A percentile compares a stretch with the other conserved stretches of the same genome.
These are phyloP conservation scores for Xylaria acuta DNA, from an alignment of 495 filamentous ascomycete species.

Conservation along the genomic window DNA sequence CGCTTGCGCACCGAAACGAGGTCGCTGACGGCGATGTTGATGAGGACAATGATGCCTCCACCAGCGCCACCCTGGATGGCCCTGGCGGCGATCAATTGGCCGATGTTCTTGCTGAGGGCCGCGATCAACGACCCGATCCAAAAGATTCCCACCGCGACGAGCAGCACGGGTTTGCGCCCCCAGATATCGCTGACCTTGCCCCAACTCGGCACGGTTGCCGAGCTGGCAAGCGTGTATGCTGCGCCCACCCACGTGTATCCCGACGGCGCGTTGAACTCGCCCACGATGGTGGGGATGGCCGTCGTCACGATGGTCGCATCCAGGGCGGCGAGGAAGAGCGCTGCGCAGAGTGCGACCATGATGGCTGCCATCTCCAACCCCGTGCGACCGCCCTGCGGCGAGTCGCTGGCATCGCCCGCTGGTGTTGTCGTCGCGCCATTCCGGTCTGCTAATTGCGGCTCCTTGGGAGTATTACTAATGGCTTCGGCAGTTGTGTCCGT, in stretches of 20 bases:
- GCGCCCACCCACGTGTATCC: conserved; percentile 79
- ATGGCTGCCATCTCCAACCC: conserved; percentile 35
- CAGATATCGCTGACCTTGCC: conserved; percentile 83
- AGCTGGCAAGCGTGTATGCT: conserved; percentile 69
- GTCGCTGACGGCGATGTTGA: conserved; percentile 82
- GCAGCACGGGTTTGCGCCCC: conserved; percentile 78
- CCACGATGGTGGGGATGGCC: conserved; percentile 62
- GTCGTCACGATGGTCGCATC: conserved; percentile 57
- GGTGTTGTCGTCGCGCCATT: not conserved
- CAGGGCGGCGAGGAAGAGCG: conserved; percentile 62
- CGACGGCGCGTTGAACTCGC: conserved; percentile 65
- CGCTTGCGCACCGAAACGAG: conserved; percentile 72
- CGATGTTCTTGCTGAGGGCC: conserved; percentile 68
- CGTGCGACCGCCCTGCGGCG: conserved; percentile 15
- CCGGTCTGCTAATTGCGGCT: not conserved
- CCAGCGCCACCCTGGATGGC: conserved; percentile 81
- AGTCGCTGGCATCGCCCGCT: not conserved
- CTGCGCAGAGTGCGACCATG: conserved; percentile 52
- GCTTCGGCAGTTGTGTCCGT: not conserved
- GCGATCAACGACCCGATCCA: conserved; percentile 76
- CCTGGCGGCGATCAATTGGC: conserved; percentile 76
- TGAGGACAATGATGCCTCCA: conserved; percentile 77
- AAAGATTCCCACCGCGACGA: conserved; percentile 74
- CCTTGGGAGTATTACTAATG: not conserved
- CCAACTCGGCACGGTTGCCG: conserved; percentile 75